Percentiles rank a stretch among this genome's conserved stretches.
phyloP scores from a whole-genome alignment of 257 asterid genomes.

The Pogostemon cablin region DNA sequence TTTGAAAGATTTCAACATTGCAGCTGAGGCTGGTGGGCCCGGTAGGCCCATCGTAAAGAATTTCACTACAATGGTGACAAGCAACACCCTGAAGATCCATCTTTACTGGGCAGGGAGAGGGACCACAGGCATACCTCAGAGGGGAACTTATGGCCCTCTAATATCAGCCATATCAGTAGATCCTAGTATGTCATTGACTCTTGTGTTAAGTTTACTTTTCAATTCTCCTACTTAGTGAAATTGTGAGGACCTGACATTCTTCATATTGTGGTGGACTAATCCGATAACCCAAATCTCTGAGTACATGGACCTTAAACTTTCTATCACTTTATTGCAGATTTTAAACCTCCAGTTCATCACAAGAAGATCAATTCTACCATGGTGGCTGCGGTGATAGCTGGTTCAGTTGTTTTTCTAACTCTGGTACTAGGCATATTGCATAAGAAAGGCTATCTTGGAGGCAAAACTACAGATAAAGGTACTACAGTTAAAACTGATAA shows the following conservation, averaged over 20 bases:
- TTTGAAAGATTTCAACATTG: slow-evolving; percentile 79
- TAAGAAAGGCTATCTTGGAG: slow-evolving; percentile 51
- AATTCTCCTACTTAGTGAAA: not conserved
- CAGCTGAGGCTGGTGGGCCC: slow-evolving; percentile 76
- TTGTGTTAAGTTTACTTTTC: slow-evolving; percentile 11
- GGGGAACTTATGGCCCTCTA: slow-evolving; percentile 90
- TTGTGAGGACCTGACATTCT: not conserved
- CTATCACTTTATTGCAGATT: slow-evolving; percentile 51
- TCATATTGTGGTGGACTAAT: not conserved
- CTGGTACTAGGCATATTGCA: slow-evolving; percentile 49
- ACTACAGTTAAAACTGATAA: not conserved
- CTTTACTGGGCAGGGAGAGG: slow-evolving; percentile 93
- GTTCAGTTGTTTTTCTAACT: slow-evolving; percentile 47
- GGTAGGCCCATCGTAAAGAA: slow-evolving; percentile 61
- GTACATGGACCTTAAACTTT: not conserved
- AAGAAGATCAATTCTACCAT: slow-evolving; percentile 37
- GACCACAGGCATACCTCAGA: slow-evolving; percentile 80
- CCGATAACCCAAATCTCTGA: not conserved
- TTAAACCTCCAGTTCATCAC: slow-evolving; percentile 61
- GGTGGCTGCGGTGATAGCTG: slow-evolving; percentile 54
- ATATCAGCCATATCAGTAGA: slow-evolving; percentile 87
- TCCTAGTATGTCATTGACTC: slow-evolving; percentile 60
- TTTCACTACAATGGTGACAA: slow-evolving; percentile 57
- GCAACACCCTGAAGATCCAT: slow-evolving; percentile 70
- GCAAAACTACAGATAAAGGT: slow-evolving; percentile 65